These are phyloP conservation scores for Exophiala calicioides DNA, from an alignment of 2,329 filamentous ascomycete species.

Conservation along the genomic window DNA sequence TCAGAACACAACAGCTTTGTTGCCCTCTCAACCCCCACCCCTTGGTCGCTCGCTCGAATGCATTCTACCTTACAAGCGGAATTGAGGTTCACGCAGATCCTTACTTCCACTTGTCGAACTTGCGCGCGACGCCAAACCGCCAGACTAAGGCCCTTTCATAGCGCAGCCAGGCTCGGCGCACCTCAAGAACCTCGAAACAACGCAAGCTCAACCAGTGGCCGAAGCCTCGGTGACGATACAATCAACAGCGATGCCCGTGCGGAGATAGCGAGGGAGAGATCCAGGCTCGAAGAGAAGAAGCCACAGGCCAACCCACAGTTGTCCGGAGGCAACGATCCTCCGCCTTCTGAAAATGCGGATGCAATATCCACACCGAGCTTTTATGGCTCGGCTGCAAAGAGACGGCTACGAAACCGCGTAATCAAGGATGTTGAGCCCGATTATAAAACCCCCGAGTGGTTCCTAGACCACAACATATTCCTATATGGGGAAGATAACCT, in stretches of 20 bases:
- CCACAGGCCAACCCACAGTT: constrained; percentile 1
- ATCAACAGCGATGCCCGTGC: constrained; percentile 5
- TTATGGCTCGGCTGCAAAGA: constrained; percentile 24
- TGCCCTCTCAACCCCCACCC: not conserved
- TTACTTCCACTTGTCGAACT: constrained; percentile 21
- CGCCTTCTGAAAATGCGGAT: constrained; percentile 7
- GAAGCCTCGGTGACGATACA: constrained; percentile 10
- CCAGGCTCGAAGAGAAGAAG: constrained; percentile 4
- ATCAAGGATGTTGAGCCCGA: constrained; percentile 14
- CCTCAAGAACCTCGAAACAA: constrained; percentile 18
- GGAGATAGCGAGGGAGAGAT: constrained; percentile 15
- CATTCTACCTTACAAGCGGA: constrained; percentile 29
- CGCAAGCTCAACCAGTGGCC: constrained; percentile 8
- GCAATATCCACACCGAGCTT: constrained; percentile 8
- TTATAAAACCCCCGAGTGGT: constrained; percentile 26
- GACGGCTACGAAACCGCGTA: constrained; percentile 23
- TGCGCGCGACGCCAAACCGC: constrained; percentile 21
- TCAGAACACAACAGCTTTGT: constrained; percentile 1
- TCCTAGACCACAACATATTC: constrained; percentile 22
- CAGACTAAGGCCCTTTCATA: constrained; percentile 21
- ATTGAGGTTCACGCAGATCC: constrained; percentile 27
- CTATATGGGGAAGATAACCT: constrained; percentile 14
- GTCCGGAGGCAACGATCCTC: not conserved
- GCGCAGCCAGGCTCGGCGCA: constrained; percentile 12
- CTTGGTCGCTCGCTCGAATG: constrained; percentile 26